Conservation (phyloP, 805 yeast species). For the Candida boleticola region DNA sequence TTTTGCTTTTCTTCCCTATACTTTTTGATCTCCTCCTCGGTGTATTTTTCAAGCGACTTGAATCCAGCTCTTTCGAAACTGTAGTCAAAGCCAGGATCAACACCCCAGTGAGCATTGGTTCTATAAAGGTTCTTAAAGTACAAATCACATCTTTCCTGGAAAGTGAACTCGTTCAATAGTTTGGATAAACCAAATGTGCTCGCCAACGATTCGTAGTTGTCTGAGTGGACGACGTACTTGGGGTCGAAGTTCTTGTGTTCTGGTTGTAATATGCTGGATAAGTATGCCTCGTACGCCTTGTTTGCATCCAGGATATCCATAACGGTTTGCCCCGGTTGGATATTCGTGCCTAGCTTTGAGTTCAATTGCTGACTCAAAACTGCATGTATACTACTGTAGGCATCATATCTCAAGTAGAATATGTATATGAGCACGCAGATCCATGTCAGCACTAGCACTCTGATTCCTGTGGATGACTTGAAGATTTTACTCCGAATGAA, state of each 20-base stretch:
- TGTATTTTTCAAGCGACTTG: constrained; percentile 8
- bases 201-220: neutral
- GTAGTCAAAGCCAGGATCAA: constrained; percentile 15
- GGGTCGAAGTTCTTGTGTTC: neutral
- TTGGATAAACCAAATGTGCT: constrained; percentile 7
- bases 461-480: neutral
- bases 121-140: constrained; percentile 17
- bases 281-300: neutral
- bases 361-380: neutral
- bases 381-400: neutral
- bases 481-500: neutral
- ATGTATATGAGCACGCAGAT: neutral
- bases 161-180: constrained; percentile 9
- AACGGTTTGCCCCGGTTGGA: neutral
- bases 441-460: neutral
- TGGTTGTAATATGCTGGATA: neutral
- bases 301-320: neutral
- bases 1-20: constrained; percentile 6
- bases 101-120: constrained; percentile 13
- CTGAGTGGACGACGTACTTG: neutral
- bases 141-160: constrained; percentile 19
- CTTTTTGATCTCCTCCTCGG: constrained; percentile 7
- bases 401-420: neutral
- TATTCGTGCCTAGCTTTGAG: neutral
- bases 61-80: constrained; percentile 13